These are phyloP conservation scores for Furcasterigmium furcatum DNA, from an alignment of 2,329 filamentous ascomycete species.

Conservation along the genomic window DNA sequence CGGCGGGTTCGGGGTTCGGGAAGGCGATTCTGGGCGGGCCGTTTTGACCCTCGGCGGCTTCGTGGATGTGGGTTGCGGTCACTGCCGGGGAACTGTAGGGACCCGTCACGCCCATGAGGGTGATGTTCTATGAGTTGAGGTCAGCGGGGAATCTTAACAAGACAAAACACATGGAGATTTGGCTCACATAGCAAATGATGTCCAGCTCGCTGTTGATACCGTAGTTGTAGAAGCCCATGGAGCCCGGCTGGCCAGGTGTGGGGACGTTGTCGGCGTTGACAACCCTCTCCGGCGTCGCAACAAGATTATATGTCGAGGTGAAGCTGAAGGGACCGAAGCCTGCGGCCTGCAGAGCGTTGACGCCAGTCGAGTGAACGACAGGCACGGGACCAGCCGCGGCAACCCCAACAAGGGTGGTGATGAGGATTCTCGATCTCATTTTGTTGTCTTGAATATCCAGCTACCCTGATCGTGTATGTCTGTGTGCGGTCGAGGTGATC, in stretches of 20 bases:
- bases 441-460: neutral
- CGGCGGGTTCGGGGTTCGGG: constrained; percentile 36
- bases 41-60: constrained; percentile 34
- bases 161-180: too few relatives aligned
- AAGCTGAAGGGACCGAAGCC: constrained; percentile 20
- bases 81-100: constrained; percentile 38
- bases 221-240: constrained; percentile 43
- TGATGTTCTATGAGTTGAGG: too few relatives aligned
- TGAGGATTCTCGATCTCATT: neutral
- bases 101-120: constrained; percentile 39
- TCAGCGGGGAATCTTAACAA: too few relatives aligned
- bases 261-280: constrained; percentile 29
- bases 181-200: constrained; percentile 22
- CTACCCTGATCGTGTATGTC: too few relatives aligned
- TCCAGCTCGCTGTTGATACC: constrained; percentile 38
- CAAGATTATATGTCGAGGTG: constrained; percentile 41
- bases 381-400: neutral
- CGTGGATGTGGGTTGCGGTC: constrained; percentile 48
- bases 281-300: constrained; percentile 42
- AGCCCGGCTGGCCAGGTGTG: constrained; percentile 29
- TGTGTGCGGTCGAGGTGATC: too few relatives aligned
- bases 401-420: neutral
- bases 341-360: neutral
- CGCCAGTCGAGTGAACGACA: neutral
- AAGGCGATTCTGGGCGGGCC: constrained; percentile 44